phyloP scores from a whole-genome alignment of 805 yeast species.

The Ogataea allantospora region DNA sequence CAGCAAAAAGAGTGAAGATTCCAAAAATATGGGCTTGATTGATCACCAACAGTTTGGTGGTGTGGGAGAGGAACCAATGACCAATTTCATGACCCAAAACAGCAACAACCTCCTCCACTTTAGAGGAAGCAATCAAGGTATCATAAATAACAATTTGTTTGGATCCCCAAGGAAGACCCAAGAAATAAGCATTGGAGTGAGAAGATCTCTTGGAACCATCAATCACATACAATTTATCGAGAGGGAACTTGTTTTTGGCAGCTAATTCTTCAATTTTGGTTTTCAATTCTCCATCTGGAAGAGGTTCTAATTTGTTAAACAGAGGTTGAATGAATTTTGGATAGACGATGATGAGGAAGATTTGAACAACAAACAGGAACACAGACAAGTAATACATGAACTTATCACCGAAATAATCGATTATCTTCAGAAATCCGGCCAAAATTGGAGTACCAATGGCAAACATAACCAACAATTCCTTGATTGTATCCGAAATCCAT shows the following conservation, averaged over 20 bases:
- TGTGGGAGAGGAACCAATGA: constrained; percentile 92
- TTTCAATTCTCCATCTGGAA: constrained; percentile 87
- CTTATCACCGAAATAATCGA: constrained; percentile 73
- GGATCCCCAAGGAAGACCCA: constrained; percentile 91
- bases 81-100: constrained; percentile 99
- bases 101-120: constrained; percentile 81
- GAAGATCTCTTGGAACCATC: constrained; percentile 97
- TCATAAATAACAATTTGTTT: constrained; percentile 94
- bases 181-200: constrained; percentile 95
- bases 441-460: constrained; percentile 71
- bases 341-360: constrained; percentile 68
- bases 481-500: constrained; percentile 73
- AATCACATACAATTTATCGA: constrained; percentile 78
- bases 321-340: constrained; percentile 90
- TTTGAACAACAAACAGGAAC: constrained; percentile 67
- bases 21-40: constrained; percentile 63
- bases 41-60: constrained; percentile 67
- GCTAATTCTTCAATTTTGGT: constrained; percentile 80
- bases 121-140: constrained; percentile 78
- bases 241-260: constrained; percentile 73
- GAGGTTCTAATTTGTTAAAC: constrained; percentile 87
- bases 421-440: constrained; percentile 74
- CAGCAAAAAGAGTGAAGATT: constrained; percentile 71
- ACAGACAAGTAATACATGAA: constrained; percentile 80
- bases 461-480: constrained; percentile 51